These are phyloP conservation scores for Ophidiomyces ophidiicola DNA, from an alignment of 2,329 filamentous ascomycete genomes.

Conservation along the genomic window DNA sequence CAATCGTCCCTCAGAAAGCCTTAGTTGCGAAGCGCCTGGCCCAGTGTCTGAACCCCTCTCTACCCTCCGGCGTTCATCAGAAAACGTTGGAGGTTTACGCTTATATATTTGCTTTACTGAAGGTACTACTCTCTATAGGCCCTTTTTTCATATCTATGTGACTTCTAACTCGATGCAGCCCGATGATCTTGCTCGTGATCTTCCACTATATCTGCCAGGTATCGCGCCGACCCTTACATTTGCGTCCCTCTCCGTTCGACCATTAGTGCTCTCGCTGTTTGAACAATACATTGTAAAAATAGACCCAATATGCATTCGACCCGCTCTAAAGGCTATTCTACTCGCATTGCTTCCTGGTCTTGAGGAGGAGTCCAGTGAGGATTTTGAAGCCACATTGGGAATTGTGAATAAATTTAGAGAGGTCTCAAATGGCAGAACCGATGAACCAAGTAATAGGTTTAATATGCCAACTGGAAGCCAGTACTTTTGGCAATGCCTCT, in stretches of 20 bases:
- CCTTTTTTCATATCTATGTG: background rate
- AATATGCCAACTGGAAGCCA: conserved; percentile 48
- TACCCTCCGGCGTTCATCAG: conserved; percentile 94
- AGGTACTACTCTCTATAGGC: conserved; percentile 36
- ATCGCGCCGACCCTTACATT: conserved; percentile 83
- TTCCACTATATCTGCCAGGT: conserved; percentile 80
- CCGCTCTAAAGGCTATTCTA: conserved; percentile 81
- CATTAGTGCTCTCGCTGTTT: conserved; percentile 70
- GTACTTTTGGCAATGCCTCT: conserved; percentile 98
- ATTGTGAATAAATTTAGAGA: conserved; percentile 67
- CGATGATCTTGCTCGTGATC: conserved; percentile 66
- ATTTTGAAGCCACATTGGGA: conserved; percentile 77
- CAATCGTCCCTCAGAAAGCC: conserved; percentile 66
- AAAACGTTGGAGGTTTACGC: conserved; percentile 90
- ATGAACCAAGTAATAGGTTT: conserved; percentile 36
- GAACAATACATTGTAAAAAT: conserved; percentile 68
- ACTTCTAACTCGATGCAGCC: conserved; percentile 28
- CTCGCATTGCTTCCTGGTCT: conserved; percentile 80
- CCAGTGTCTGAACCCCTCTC: conserved; percentile 83
- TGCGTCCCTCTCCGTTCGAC: conserved; percentile 80
- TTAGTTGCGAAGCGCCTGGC: conserved; percentile 80
- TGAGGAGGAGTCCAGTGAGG: conserved; percentile 93
- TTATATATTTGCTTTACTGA: conserved; percentile 77
- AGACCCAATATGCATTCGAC: conserved; percentile 58
- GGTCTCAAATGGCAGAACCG: conserved; percentile 31